A percentile compares a stretch with the other conserved stretches of the same genome.
Conservation (phyloP, 1,284 basidiomycete species). For the Schizopora paradoxa region DNA sequence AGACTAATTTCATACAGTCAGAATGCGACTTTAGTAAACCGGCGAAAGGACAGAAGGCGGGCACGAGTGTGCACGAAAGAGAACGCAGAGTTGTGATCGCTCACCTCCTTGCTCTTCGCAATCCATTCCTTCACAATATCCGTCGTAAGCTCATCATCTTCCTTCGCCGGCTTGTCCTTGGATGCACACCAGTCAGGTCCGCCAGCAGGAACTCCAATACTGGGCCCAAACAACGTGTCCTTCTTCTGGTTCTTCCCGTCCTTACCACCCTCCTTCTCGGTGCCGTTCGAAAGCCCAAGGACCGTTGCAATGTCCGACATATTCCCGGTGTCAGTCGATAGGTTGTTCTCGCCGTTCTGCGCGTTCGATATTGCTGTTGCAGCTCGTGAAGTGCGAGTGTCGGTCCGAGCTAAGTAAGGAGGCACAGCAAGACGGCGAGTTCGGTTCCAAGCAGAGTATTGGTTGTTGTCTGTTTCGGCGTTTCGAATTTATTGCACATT, state of each 20-base stretch:
- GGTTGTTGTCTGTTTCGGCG: slow-evolving; percentile 37
- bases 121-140: slow-evolving; percentile 80
- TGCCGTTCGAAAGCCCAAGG: slow-evolving; percentile 21
- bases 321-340: slow-evolving; percentile 26
- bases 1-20: slow-evolving; percentile 37
- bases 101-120: slow-evolving; percentile 78
- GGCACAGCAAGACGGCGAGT: slow-evolving; percentile 43
- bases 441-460: slow-evolving; percentile 52
- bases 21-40: neutral
- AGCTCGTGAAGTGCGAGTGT: slow-evolving; percentile 39
- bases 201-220: slow-evolving; percentile 53
- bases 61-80: neutral
- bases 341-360: slow-evolving; percentile 15
- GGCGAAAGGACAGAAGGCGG: neutral
- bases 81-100: slow-evolving; percentile 16
- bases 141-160: slow-evolving; percentile 62
- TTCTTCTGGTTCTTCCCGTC: slow-evolving; percentile 28
- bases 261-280: slow-evolving; percentile 10
- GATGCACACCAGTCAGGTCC: slow-evolving; percentile 44
- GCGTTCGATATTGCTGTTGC: slow-evolving; percentile 37
- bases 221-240: slow-evolving; percentile 65
- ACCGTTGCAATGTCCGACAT: too few relatives aligned
- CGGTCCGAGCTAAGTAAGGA: slow-evolving; percentile 45
- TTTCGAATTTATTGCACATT: too few relatives aligned
- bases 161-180: slow-evolving; percentile 38